A percentile compares a stretch with the other conserved stretches of the same genome.
Evolutionary conservation across 306 rosid genomes (phyloP).

Genomic region (Chamaecrista fasciculata): DNA sequence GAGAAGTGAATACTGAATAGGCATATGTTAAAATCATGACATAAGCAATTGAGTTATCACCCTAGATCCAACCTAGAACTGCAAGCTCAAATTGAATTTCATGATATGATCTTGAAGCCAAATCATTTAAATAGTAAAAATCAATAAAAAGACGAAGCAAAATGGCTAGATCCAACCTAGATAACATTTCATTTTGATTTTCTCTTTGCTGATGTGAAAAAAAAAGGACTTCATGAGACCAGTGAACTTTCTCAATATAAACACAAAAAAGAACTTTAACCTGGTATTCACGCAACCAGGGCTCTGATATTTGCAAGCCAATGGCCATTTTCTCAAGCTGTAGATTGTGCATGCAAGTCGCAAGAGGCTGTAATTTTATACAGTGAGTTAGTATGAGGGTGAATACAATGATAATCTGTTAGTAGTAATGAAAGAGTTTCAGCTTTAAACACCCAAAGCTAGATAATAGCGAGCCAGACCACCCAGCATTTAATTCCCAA

Average conservation of each 20-base stretch:
- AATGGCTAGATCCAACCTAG: no score
- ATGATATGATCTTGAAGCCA: neutral
- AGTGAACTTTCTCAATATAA: neutral
- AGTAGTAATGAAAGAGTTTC: neutral
- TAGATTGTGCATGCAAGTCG: constrained; percentile 89
- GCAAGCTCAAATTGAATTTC: neutral
- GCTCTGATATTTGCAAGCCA: constrained; percentile 93
- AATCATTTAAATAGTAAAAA: neutral
- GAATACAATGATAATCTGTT: neutral
- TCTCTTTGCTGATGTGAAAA: neutral
- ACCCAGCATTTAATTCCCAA: constrained; percentile 3
- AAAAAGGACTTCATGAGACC: neutral
- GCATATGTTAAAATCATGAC: neutral
- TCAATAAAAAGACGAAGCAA: neutral
- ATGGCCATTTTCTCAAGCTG: constrained; percentile 84
- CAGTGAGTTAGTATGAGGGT: neutral
- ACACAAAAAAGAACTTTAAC: constrained; percentile 39
- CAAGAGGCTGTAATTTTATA: constrained; percentile 66
- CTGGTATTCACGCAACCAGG: constrained; percentile 99
- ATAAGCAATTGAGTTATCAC: neutral
- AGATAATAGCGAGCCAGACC: constrained; percentile 5
- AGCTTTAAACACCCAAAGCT: constrained; percentile 6
- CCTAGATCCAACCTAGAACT: neutral
- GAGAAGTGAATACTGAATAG: neutral
- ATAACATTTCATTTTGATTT: neutral